Percentiles rank a stretch among this genome's conserved stretches.
These are phyloP conservation scores for Guyanaporus albipodus DNA, from an alignment of 768 basidiomycete genomes.

Conservation along the genomic window DNA sequence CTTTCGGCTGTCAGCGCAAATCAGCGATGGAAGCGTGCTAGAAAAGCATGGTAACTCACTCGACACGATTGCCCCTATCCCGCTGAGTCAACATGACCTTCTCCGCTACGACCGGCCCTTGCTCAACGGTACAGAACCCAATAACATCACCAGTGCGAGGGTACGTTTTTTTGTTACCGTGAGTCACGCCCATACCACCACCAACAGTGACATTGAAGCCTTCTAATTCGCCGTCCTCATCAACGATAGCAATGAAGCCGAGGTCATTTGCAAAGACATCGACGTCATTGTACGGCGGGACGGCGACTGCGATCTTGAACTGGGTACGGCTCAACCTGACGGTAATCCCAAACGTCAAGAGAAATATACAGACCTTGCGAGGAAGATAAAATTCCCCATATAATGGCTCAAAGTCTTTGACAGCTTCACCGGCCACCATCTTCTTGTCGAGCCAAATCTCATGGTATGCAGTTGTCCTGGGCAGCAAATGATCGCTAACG, in stretches of 20 bases:
- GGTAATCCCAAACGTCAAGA: not conserved
- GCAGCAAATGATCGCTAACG: constrained; percentile 83
- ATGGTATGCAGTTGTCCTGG: constrained; percentile 90
- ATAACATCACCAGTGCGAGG: constrained; percentile 84
- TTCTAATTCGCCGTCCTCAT: constrained; percentile 65
- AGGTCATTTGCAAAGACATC: constrained; percentile 95
- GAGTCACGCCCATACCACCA: constrained; percentile 99
- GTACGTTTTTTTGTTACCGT: constrained; percentile 98
- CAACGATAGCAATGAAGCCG: constrained; percentile 93
- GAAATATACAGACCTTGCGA: constrained; percentile 63
- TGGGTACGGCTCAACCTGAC: constrained; percentile 30
- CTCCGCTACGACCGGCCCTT: constrained; percentile 85
- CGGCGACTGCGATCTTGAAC: constrained; percentile 97
- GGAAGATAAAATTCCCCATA: constrained; percentile 98
- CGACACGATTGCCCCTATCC: constrained; percentile 91
- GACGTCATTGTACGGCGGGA: constrained; percentile 94
- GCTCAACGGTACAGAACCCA: constrained; percentile 88
- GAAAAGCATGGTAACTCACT: constrained; percentile 50
- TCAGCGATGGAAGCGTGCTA: not conserved
- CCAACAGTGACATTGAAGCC: constrained; percentile 95
- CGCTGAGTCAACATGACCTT: constrained; percentile 91
- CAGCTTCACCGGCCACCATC: constrained; percentile 86
- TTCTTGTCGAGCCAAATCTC: constrained; percentile 99
- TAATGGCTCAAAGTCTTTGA: constrained; percentile 94
- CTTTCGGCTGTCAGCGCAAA: constrained; percentile 46